Evolutionary conservation across 2,329 filamentous ascomycete genomes (phyloP).

Genomic region (Fusarium albosuccineum): DNA sequence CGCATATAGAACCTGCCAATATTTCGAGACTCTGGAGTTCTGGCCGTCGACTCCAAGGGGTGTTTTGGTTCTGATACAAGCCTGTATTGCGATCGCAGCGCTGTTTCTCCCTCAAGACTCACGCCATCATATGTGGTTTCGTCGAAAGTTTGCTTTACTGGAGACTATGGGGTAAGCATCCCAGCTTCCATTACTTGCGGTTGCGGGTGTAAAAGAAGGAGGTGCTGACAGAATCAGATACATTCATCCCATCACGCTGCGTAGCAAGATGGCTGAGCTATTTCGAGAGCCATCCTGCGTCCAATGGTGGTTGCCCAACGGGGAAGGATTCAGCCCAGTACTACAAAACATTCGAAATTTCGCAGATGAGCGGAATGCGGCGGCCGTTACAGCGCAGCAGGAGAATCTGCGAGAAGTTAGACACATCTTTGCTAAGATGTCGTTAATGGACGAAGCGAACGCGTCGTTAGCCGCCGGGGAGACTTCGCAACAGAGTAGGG

Average conservation of each 20-base stretch:
- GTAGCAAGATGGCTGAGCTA: conserved; percentile 79
- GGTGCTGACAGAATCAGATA: conserved; percentile 69
- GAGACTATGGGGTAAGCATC: conserved; percentile 80
- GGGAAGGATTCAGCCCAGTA: conserved; percentile 80
- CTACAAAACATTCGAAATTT: conserved; percentile 84
- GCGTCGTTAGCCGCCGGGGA: conserved; percentile 16
- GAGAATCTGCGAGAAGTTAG: conserved; percentile 81
- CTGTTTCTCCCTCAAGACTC: conserved; percentile 84
- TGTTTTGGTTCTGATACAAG: conserved; percentile 78
- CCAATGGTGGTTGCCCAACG: conserved; percentile 91
- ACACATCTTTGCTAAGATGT: conserved; percentile 76
- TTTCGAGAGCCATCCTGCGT: conserved; percentile 80
- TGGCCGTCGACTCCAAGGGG: conserved; percentile 80
- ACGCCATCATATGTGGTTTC: conserved; percentile 81
- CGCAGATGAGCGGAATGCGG: conserved; percentile 80
- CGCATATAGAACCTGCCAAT: conserved; percentile 78
- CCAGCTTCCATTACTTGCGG: background rate
- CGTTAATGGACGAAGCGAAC: conserved; percentile 45
- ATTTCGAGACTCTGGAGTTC: conserved; percentile 82
- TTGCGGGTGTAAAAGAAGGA: background rate
- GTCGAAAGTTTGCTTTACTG: conserved; percentile 81
- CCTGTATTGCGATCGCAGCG: conserved; percentile 79
- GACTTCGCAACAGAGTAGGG: conserved; percentile 2
- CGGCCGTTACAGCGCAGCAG: conserved; percentile 66
- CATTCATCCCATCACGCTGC: conserved; percentile 81